These are phyloP conservation scores for Boletus fagicola DNA, from an alignment of 768 basidiomycete genomes.

Conservation along the genomic window DNA sequence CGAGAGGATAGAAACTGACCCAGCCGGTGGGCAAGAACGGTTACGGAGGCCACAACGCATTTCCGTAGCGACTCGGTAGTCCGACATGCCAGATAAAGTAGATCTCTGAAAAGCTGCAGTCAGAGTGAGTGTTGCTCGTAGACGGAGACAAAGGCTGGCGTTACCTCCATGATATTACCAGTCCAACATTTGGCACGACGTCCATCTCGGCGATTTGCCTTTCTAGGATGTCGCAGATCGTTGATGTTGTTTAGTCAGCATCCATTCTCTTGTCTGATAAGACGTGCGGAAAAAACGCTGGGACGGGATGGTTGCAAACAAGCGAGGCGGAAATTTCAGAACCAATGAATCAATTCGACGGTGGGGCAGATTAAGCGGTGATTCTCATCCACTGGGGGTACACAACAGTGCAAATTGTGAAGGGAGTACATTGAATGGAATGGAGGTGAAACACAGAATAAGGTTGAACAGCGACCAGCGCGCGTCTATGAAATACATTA, in stretches of 20 bases:
- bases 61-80: background rate
- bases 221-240: conserved; percentile 7
- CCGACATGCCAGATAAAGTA: background rate
- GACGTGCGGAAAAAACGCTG: conserved; percentile 13
- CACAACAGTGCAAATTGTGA: conserved; percentile 2
- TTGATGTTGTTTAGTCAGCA: conserved; percentile 21
- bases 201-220: conserved; percentile 6
- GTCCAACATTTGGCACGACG: too few species aligned
- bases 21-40: background rate
- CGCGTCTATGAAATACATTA: conserved; percentile 21
- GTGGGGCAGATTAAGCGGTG: background rate
- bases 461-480: conserved; percentile 17
- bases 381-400: conserved; percentile 3
- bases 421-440: conserved; percentile 17
- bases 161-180: background rate
- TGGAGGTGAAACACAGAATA: conserved; percentile 7
- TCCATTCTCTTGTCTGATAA: conserved; percentile 21
- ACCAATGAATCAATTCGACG: background rate
- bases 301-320: background rate
- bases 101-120: background rate
- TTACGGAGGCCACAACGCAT: background rate
- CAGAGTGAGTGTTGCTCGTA: background rate
- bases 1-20: background rate
- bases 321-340: background rate
- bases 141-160: background rate